phyloP scores from a whole-genome alignment of 768 basidiomycete species.

The Boletales sp. region DNA sequence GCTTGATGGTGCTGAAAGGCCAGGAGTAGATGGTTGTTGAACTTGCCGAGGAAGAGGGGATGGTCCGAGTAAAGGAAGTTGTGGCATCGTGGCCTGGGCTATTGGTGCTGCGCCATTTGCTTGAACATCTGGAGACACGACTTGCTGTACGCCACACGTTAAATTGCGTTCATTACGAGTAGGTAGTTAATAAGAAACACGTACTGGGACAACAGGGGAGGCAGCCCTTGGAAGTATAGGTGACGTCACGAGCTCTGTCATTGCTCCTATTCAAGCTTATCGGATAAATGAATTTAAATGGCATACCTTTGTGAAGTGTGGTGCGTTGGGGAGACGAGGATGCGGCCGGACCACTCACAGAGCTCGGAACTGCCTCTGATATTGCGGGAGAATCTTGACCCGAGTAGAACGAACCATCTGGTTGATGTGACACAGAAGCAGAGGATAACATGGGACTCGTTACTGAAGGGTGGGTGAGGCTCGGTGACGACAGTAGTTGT shows the following conservation, averaged over 20 bases:
- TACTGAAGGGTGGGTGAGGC: slow-evolving; percentile 79
- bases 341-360: slow-evolving; percentile 45
- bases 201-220: slow-evolving; percentile 42
- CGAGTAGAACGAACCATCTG: slow-evolving; percentile 66
- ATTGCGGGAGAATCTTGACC: slow-evolving; percentile 69
- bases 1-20: slow-evolving; percentile 7
- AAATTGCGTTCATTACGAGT: slow-evolving; percentile 12
- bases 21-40: slow-evolving; percentile 36
- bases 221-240: slow-evolving; percentile 41
- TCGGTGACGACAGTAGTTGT: slow-evolving; percentile 62
- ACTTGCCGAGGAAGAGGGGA: slow-evolving; percentile 51
- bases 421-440: slow-evolving; percentile 60
- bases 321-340: slow-evolving; percentile 60
- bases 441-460: slow-evolving; percentile 81
- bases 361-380: slow-evolving; percentile 57
- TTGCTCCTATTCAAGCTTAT: slow-evolving; percentile 16
- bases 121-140: slow-evolving; percentile 33
- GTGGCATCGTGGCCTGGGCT: slow-evolving; percentile 26
- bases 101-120: slow-evolving; percentile 31
- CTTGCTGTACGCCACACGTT: slow-evolving; percentile 33
- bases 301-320: slow-evolving; percentile 47
- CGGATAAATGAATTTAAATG: slow-evolving; percentile 13
- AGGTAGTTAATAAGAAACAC: slow-evolving; percentile 18
- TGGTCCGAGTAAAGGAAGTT: slow-evolving; percentile 36
- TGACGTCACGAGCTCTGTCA: slow-evolving; percentile 42